Base-by-base conservation (phyloP, 2,329 filamentous ascomycete species). In the Fusarium dimerum region DNA sequence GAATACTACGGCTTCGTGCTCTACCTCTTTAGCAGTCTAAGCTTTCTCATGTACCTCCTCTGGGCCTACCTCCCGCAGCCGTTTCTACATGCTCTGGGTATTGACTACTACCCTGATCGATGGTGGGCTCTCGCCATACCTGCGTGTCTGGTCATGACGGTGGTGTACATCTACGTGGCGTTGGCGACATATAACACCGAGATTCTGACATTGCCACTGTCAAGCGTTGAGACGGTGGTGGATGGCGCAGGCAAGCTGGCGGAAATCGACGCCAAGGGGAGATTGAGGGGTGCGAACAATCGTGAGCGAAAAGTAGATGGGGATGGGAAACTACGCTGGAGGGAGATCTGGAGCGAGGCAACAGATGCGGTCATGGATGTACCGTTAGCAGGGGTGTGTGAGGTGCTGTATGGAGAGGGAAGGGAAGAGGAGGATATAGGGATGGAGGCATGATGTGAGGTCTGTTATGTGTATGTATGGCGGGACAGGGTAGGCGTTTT, bases 1-100 rank as follows among this genome's bases (percentile, higher is more conserved):
- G 94, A 99, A 71, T 99, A 97, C 82, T 97, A 97, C 71, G 94
- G 94, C 69, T 99, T 99, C 74, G 93, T 96, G 48, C 83, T 99
- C 45, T 97, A 99, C 76, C 82, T 99, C 39, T 90, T 93, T 68
- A 92, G 88, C 56, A 90, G 87, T 18, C 78, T 94, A 47, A 85
- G 85, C 2, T 97, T 97, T 69, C 77, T 88, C 68, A 79, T 83
- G 66, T 88, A 84, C 70, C 75, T 87, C 13, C 76, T 87, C 11
- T 97, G 92, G 94, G 89, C 89, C 13, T 97, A 94, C 73, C 85
- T 97, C 6, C 94, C 94, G 0, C 90, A 89, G 20, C 92, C 92
- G 0, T 92, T 97, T 70, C 81, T 99, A 41, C 92, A 96, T 70
- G 90, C 90, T 53, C 82, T 99, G 51, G 93, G 94, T 17, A 96